Evolutionary conservation across 495 filamentous ascomycete genomes (phyloP).

Genomic region (Trichoderma parareesei): DNA sequence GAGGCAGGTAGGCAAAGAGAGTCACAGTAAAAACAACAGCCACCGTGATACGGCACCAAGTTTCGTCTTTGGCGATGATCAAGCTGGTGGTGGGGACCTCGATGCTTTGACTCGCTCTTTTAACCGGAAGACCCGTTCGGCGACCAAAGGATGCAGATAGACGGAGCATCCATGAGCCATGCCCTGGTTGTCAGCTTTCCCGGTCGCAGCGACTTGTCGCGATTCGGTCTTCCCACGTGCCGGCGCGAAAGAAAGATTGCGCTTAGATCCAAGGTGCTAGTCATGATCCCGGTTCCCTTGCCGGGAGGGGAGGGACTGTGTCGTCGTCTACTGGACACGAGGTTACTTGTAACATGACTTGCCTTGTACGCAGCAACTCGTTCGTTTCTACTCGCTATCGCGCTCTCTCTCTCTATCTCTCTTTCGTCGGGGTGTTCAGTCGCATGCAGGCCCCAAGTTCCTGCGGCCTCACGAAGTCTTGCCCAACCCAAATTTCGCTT

Average conservation of each 20-base stretch:
- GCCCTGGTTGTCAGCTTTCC: background rate
- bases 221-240: background rate
- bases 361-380: too few relatives aligned
- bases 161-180: background rate
- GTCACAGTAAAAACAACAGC: background rate
- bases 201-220: background rate
- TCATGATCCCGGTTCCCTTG: background rate
- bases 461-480: background rate
- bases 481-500: background rate
- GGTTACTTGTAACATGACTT: too few relatives aligned
- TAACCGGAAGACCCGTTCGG: constrained; percentile 3
- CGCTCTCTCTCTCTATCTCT: background rate
- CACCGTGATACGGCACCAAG: background rate
- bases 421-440: background rate
- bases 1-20: background rate
- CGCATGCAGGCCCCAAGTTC: background rate
- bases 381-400: background rate
- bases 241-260: background rate
- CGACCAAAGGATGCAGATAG: constrained; percentile 5
- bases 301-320: too few relatives aligned
- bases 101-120: background rate
- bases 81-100: background rate
- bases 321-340: too few relatives aligned
- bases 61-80: background rate
- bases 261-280: constrained; percentile 5